Evolutionary conservation across 2,329 filamentous ascomycete species (phyloP).

Genomic region (Cladosporium sp.): DNA sequence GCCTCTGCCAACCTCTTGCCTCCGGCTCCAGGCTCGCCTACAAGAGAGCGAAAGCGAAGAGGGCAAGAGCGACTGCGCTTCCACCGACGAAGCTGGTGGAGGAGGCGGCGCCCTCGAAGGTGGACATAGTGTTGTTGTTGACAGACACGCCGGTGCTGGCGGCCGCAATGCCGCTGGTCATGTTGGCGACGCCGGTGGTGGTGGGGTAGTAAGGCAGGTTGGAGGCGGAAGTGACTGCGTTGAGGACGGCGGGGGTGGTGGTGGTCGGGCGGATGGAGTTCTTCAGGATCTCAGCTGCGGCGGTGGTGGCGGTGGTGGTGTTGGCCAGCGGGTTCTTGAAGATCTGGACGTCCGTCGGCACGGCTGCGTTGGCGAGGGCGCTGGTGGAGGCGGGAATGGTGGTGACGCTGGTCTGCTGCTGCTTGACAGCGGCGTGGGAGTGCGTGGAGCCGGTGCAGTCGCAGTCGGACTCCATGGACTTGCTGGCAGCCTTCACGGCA

Average conservation of each 20-base stretch:
- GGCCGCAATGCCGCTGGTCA: background rate
- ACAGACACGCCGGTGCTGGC: background rate
- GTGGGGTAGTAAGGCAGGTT: conserved; percentile 1
- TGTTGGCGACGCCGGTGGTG: background rate
- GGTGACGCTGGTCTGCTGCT: background rate
- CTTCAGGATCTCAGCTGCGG: background rate
- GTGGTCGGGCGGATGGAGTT: background rate
- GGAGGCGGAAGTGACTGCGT: background rate
- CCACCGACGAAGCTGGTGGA: conserved; percentile 1
- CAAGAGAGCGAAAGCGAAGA: conserved; percentile 3
- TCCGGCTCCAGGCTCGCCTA: background rate
- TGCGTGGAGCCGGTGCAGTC: background rate
- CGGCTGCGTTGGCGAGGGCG: background rate
- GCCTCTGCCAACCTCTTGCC: background rate
- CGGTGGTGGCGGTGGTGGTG: background rate
- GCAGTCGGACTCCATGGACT: background rate
- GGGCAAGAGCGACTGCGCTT: conserved; percentile 4
- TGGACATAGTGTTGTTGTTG: conserved; percentile 7
- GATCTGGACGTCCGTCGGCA: background rate
- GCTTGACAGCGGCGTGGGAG: background rate
- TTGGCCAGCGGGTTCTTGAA: conserved; percentile 3
- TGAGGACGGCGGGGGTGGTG: background rate
- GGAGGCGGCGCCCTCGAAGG: conserved; percentile 7
- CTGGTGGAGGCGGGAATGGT: background rate
- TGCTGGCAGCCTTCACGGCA: background rate